Base-by-base conservation (phyloP, 2,329 filamentous ascomycete species). In the Neocatenulostroma microsporum region DNA sequence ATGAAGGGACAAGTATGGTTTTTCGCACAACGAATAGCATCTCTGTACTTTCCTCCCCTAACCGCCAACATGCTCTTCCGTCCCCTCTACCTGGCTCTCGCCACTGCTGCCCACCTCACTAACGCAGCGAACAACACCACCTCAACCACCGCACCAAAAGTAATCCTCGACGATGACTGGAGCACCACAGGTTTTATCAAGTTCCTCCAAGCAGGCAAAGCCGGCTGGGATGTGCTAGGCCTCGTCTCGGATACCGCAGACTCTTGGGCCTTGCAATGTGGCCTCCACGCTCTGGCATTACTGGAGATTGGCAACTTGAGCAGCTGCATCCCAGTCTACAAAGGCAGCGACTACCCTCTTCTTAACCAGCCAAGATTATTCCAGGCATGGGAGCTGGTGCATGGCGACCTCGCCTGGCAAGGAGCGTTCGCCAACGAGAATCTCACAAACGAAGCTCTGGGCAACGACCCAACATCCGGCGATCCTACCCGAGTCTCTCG, bases 121-220 rank as follows among this genome's bases (percentile, higher is more conserved):
- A n/a, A n/a, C n/a, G n/a, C n/a, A n/a, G n/a, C n/a, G n/a, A n/a
- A n/a, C n/a, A n/a, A n/a, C n/a, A n/a, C n/a, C n/a, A n/a, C n/a
- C n/a, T n/a, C n/a, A n/a, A n/a, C n/a, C n/a, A n/a, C n/a, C n/a
- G n/a, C n/a, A 18, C 47, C 44, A 15, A 55, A 64, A 46, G 56
- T 56, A 19, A 64, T 70, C 42, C 46, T 70, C 32, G 64, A 71
- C 48, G 69, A 69, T 43, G 66, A 71, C 50, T 70, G 64, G n/a
- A n/a, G n/a, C n/a, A n/a, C n/a, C n/a, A n/a, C 64, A 55, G 53
- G 57, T 5, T 68, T 67, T 47, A 61, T 68, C 12, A 61, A 65
- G 1, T 67, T 62, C 43, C 54, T 71, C 3, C 49, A 69, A 36
- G 64, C 66, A 10, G 49, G 70, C 3, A 61, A 67, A 31, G 62